Conservation (phyloP, 345 rosid species). For the Citrus inodora region DNA sequence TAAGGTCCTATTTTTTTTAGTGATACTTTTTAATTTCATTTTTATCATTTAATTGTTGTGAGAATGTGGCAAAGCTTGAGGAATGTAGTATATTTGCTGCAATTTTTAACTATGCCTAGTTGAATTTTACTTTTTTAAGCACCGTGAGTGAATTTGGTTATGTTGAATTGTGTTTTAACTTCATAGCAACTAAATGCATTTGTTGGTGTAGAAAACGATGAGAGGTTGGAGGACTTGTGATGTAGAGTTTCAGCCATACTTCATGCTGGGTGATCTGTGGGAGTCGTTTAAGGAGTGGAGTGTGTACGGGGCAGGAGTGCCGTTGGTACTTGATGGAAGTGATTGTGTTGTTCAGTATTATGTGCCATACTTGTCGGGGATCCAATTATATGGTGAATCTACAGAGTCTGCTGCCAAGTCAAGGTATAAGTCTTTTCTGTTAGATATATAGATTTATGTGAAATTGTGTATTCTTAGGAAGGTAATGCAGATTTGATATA, state of each 20-base stretch:
- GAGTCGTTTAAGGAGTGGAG: conserved; percentile 88
- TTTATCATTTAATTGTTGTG: neutral
- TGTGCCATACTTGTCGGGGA: conserved; percentile 87
- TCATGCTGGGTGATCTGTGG: conserved; percentile 74
- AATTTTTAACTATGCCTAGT: neutral
- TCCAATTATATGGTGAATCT: conserved; percentile 62
- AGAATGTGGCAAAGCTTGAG: neutral
- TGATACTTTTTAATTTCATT: neutral
- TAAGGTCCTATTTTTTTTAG: conserved; percentile 22
- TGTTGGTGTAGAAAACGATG: conserved; percentile 32
- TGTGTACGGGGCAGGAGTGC: conserved; percentile 80
- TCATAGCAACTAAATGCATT: neutral
- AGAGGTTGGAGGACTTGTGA: conserved; percentile 50
- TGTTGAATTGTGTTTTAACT: neutral
- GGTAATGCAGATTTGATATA: neutral
- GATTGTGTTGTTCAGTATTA: conserved; percentile 81
- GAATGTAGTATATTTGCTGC: neutral
- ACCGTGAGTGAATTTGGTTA: neutral
- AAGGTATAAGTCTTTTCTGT: conserved; percentile 27
- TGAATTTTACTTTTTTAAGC: neutral
- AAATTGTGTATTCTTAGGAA: neutral
- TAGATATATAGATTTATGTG: neutral
- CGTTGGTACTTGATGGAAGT: conserved; percentile 56
- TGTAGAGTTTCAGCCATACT: conserved; percentile 46
- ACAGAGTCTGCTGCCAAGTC: conserved; percentile 25